Percentiles rank a stretch among this genome's conserved stretches.
Conservation (phyloP, 441 rosid species). For the Eutrema salsugineum region DNA sequence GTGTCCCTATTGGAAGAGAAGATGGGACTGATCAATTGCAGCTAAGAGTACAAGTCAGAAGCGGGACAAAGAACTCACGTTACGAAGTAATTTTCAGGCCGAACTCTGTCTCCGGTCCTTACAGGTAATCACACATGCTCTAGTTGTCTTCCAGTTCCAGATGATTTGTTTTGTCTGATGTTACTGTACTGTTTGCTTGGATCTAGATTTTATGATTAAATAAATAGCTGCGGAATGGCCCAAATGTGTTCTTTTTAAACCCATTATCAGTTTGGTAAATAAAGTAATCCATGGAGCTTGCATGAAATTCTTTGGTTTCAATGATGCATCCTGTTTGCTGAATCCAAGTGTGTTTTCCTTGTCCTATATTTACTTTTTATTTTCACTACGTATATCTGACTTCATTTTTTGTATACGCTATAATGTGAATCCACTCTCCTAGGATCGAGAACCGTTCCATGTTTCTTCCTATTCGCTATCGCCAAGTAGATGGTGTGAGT, state of each 20-base stretch:
- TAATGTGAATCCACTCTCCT: conserved; percentile 26
- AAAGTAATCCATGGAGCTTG: not conserved
- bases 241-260: not conserved
- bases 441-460: conserved; percentile 97
- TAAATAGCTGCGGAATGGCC: not conserved
- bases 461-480: conserved; percentile 81
- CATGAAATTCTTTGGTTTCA: conserved; percentile 1
- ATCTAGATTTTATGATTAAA: not conserved
- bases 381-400: conserved; percentile 16
- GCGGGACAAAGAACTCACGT: conserved; percentile 89
- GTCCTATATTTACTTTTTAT: not conserved
- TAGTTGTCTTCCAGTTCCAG: conserved; percentile 13
- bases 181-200: conserved; percentile 3
- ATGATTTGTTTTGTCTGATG: conserved; percentile 2
- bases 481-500: conserved; percentile 74
- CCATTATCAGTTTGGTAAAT: conserved; percentile 6
- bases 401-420: not conserved
- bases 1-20: conserved; percentile 61
- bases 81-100: conserved; percentile 95
- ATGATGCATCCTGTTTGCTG: conserved; percentile 14
- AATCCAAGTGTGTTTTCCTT: conserved; percentile 6
- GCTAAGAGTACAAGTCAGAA: conserved; percentile 82
- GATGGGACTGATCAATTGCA: conserved; percentile 55
- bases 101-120: conserved; percentile 80
- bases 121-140: conserved; percentile 60